Evolutionary conservation across 176 grass and related monocot species (phyloP).

Genomic region (Rhynchospora pubera): DNA sequence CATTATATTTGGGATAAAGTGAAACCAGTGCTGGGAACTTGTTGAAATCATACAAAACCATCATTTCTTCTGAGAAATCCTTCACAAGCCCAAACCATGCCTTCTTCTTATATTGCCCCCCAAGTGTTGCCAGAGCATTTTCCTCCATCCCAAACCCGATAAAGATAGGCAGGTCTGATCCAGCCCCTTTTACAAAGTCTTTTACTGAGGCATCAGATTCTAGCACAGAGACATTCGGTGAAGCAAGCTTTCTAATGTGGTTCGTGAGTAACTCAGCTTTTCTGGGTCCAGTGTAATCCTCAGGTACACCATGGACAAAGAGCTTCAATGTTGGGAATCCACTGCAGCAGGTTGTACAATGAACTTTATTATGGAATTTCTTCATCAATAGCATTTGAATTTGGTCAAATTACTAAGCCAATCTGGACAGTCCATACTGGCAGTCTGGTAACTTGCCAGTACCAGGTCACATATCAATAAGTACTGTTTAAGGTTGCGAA

Average conservation of each 20-base stretch:
- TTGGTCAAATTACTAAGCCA: background rate
- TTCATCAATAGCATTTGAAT: background rate
- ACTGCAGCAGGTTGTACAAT: conserved; percentile 33
- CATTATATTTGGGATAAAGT: conserved; percentile 63
- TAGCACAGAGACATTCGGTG: conserved; percentile 59
- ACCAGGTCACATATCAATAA: background rate
- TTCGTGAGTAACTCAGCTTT: conserved; percentile 62
- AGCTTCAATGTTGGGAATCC: conserved; percentile 84
- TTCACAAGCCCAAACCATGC: conserved; percentile 83
- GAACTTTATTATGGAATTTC: background rate
- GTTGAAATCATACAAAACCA: conserved; percentile 72
- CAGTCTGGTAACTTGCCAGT: background rate
- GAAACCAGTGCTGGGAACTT: conserved; percentile 76
- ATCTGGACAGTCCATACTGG: background rate
- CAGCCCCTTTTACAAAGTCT: conserved; percentile 53
- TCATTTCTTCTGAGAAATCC: conserved; percentile 75
- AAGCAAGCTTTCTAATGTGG: conserved; percentile 68
- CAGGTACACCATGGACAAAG: conserved; percentile 67
- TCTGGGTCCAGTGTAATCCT: conserved; percentile 73
- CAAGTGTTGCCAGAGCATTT: conserved; percentile 38
- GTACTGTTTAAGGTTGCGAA: background rate
- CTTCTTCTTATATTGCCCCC: conserved; percentile 66
- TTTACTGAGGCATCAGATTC: conserved; percentile 47
- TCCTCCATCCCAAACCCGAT: conserved; percentile 75
- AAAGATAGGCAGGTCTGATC: conserved; percentile 56